Percentiles rank a stretch among this genome's conserved stretches.
Evolutionary conservation across 192 early-diverging fungal species (phyloP).

Genomic region (Coemansia aciculifera): DNA sequence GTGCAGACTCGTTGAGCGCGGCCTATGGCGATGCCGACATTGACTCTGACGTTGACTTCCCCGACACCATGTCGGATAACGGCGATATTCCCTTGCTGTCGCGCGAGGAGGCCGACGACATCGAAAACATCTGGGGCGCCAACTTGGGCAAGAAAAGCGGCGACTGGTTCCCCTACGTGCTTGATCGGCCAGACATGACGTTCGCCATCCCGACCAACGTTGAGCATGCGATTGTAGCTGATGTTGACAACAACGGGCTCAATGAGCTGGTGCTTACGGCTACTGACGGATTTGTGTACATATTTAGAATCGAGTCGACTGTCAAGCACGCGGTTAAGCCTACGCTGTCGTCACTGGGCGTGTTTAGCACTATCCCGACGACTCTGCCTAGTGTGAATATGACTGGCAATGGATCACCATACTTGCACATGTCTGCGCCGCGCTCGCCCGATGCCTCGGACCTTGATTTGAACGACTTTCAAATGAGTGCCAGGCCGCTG

Average conservation of each 20-base stretch:
- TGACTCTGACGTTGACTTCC: constrained; percentile 37
- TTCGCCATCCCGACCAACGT: constrained; percentile 55
- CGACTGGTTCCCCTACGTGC: constrained; percentile 54
- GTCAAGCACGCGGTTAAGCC: constrained; percentile 47
- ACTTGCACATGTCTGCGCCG: constrained; percentile 55
- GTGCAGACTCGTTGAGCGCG: constrained; percentile 27
- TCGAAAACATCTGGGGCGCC: constrained; percentile 55
- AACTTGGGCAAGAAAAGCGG: constrained; percentile 54
- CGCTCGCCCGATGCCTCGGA: constrained; percentile 50
- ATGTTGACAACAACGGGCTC: constrained; percentile 51
- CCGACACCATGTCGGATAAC: constrained; percentile 28
- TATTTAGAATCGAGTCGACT: constrained; percentile 45
- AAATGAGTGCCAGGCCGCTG: not conserved
- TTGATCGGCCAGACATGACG: constrained; percentile 48
- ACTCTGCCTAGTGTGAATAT: constrained; percentile 41
- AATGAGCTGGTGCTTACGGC: constrained; percentile 58
- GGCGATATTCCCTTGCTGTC: constrained; percentile 28
- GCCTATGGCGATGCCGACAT: constrained; percentile 36
- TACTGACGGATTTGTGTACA: constrained; percentile 57
- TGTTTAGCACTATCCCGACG: constrained; percentile 46
- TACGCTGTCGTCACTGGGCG: constrained; percentile 33
- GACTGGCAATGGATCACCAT: constrained; percentile 49
- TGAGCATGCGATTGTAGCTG: constrained; percentile 54
- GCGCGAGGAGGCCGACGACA: constrained; percentile 42
- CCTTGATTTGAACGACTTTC: constrained; percentile 25